Evolutionary conservation across 148 eudicot species (phyloP), one percentile per base, ranked within the genome.

Genomic region (Rhododendron griersonianum): DNA sequence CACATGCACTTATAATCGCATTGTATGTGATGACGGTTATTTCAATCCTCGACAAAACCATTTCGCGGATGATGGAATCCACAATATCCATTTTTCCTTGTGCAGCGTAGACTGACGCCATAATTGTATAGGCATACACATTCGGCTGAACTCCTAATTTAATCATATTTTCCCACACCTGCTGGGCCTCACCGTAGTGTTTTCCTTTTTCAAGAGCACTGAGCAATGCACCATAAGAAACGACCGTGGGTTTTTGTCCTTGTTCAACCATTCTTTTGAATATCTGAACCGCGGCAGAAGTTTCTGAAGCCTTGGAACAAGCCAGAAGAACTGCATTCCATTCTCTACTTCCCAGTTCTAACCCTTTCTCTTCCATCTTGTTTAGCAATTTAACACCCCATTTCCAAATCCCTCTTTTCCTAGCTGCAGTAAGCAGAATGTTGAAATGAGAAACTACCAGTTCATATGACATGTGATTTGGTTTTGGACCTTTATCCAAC

Each of bases 271-370:
- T 95, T 90, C 93, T 93, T 85, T 76, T 93, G 81, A 97, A 97
- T 81, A 94, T 90, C 44, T 93, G 92, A 41, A 95, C 89, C 14
- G 99, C 99, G 28, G 94, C 99, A 80, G 90, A 87, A 73, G 98
- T 90, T 92, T 97, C 99, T 51, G 98, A 92, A 73, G 99, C 98
- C 88, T 93, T 95, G n/a, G 99, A 95, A 86, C 98, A 95, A 85
- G 99, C 98, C 37, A 97, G 69, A 84, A 97, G 98, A 86, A 95
- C 98, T 14, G 99, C 89, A 87, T 97, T 94, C 99, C 99, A 97
- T 80, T 93, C 98, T 77, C 88, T 91, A 82, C 93, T 92, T 74
- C 96, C 92, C 2, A 96, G 98, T 91, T 91, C 93, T 28, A 94
- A 88, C 30, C 98, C 98, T 87, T 95, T 95, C 14, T 92, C 92